Conservation (phyloP, 164 flowering plant genomes). For the Hamamelis virginiana region DNA sequence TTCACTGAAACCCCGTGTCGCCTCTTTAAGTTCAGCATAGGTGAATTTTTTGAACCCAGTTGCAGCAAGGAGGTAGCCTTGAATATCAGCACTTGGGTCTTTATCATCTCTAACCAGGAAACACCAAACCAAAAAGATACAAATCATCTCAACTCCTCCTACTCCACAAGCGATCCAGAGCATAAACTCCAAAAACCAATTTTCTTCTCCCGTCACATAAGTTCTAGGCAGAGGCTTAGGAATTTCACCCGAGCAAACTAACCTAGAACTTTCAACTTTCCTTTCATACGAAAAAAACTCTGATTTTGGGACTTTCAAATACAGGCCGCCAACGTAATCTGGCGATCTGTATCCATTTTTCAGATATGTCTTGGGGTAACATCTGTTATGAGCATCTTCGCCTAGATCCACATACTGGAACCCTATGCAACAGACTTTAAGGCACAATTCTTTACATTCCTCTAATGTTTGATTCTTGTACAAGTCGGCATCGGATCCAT, state of each 20-base stretch:
- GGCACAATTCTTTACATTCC: slow-evolving; percentile 24
- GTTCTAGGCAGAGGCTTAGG: neutral
- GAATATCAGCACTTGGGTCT: neutral
- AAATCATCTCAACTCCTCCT: slow-evolving; percentile 12
- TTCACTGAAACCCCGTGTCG: slow-evolving; percentile 22
- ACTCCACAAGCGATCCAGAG: slow-evolving; percentile 12
- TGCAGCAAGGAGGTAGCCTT: slow-evolving; percentile 20
- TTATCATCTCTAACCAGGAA: neutral
- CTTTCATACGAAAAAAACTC: neutral
- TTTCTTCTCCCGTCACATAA: neutral
- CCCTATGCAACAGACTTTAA: slow-evolving; percentile 18
- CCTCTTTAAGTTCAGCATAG: slow-evolving; percentile 25
- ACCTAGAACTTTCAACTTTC: no score
- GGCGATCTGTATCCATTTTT: slow-evolving; percentile 25
- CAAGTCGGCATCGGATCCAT: slow-evolving; percentile 22
- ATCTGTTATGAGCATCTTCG: no score
- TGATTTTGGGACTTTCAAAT: slow-evolving; percentile 6
- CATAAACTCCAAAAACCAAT: slow-evolving; percentile 6
- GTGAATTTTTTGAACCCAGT: slow-evolving; percentile 27
- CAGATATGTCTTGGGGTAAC: slow-evolving; percentile 20
- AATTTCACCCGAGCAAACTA: neutral
- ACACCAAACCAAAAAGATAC: slow-evolving; percentile 13
- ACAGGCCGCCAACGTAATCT: neutral
- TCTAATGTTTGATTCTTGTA: slow-evolving; percentile 1
- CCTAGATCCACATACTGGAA: no score